Base-by-base conservation (phyloP, 805 yeast genomes). In the Candida caryicola region DNA sequence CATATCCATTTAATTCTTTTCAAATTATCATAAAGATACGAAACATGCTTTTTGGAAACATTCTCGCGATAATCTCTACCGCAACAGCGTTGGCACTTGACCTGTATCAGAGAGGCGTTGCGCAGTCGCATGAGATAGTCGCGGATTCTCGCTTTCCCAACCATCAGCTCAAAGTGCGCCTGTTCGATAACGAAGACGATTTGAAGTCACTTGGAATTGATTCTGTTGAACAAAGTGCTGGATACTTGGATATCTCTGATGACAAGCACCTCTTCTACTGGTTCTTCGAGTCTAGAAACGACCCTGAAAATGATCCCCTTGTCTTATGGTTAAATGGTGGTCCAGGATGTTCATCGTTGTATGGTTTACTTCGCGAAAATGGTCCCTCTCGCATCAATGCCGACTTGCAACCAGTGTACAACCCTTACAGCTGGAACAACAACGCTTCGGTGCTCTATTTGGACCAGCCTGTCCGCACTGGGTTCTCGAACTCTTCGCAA, bases 181-280 rank as follows among this genome's bases (percentile, higher is more conserved):
- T n/a, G n/a, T n/a, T n/a, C n/a, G n/a, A n/a, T n/a, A n/a, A n/a
- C 50, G 69, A 68, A 52, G 57, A 72, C 21, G 65, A 74, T 46
- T 95, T 95, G 10, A 69, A 73, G 45, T 69, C 64, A 27, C 73
- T 90, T 48, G 95, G 95, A n/a, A 66, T 90, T 41, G 97, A 90
- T 65, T 62, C 71, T 4, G 95, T 87, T 34, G 79, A 82, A 55
- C 96, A 88, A 62, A 81, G 77, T 59, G 73, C 90, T 26, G 96
- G 96, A 37, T 88, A 88, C 62, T 76, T 88, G 57, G 96, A 88
- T 61, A 79, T 85, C 35, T 77, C 71, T 43, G 82, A 79, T 35
- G 96, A 87, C 49, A 90, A 89, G 66, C 95, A 86, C 62, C 81
- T 90, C 60, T 91, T 90, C 62, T 91, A 81, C 70, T 89, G 95